Base-by-base conservation (phyloP, 306 rosid genomes). In the Lupinus albus region DNA sequence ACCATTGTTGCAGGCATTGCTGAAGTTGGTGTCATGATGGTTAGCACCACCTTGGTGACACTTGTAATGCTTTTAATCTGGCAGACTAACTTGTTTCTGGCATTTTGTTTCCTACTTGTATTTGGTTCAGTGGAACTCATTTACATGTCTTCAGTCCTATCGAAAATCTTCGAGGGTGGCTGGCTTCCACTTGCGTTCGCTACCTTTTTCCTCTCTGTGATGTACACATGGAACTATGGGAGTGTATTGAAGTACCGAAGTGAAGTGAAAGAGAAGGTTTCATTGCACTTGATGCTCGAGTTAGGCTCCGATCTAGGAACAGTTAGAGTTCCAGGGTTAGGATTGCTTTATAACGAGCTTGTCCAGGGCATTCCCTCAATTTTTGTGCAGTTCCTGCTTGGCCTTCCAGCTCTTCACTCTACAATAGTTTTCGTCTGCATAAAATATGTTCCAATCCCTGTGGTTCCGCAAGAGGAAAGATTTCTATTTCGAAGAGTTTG, bases 161-260 rank as follows among this genome's bases (percentile, higher is more conserved):
- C 94, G 13, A 93, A 93, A 79, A 51, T 85, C 54, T 10, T 44
- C 11, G 94, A 88, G 74, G 98, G 98, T 13, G 98, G 97, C 30
- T 89, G 97, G 98, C 89, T 93, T 75, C 98, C 98, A 8, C 97
- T 93, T 60, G 97, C 61, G 71, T 89, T 93, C 30, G 97, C 97
- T 21, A 56, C 80, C 36, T 36, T 85, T 73, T 93, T 93, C 82
- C 96, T 93, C 58, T 81, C 88, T 41, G 79, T 89, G 77, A 93
- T 93, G 98, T 93, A 93, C 88, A 93, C 83, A 0, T 93, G 98
- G 98, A 93, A 93, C 89, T 93, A 88, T 30, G 98, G 98, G 18
- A 93, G 98, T 49, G 97, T 93, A 51, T 78, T 93, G 86, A 93
- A 88, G 81, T 93, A 93, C 76, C 88, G 56, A 68, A 86, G 96